Base-by-base conservation (phyloP, 2,329 filamentous ascomycete genomes). In the Laburnicola sp. region DNA sequence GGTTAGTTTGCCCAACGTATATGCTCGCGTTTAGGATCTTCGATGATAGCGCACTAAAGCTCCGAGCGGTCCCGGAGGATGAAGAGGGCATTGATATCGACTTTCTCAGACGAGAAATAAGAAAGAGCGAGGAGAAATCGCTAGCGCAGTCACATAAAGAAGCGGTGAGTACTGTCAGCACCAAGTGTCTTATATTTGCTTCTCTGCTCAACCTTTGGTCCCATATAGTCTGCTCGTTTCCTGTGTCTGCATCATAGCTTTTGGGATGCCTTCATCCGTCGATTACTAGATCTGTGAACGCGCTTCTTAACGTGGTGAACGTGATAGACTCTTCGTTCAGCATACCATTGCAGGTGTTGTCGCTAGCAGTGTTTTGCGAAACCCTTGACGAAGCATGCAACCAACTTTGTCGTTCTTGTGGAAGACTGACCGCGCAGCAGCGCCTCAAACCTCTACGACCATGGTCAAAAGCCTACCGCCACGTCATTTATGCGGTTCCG, bases 401-500 rank as follows among this genome's bases (percentile, higher is more conserved):
- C 27, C 30, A 21, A 30, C 32, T 11, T 28, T 9, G 10, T 27
- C 10, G 38, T 43, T 35, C 27, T 46, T 41, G 39, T 44, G 10
- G 23, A 34, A 6, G 11, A 50, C 59, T 69, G 45, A 66, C 50
- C 4, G 11, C 9, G 27, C 27, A 9, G 30, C 57, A 81, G 79
- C 77, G 72, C 43, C 73, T 81, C 62, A 91, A 90, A 67, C 76
- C 78, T 1, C 70, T 77, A 0, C 78, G 81, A 16, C 77, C 82
- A 10, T 80, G 83, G 74, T 81, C 85, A 34, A 96, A 96, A 65
- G 82, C 89, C 48, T 97, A 96, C 75, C 86, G 86, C 48, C 89
- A 97, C 68, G 71, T 97, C 60, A 87, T 99, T 61, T 97, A 97
- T 70, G 84, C 85, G 28, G 91, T 96, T 10, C 90, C 94, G 0